Percentiles rank a stretch among this genome's conserved stretches.
These are phyloP conservation scores for Pseudofabraea citricarpa DNA, from an alignment of 2,329 filamentous ascomycete genomes.

Conservation along the genomic window DNA sequence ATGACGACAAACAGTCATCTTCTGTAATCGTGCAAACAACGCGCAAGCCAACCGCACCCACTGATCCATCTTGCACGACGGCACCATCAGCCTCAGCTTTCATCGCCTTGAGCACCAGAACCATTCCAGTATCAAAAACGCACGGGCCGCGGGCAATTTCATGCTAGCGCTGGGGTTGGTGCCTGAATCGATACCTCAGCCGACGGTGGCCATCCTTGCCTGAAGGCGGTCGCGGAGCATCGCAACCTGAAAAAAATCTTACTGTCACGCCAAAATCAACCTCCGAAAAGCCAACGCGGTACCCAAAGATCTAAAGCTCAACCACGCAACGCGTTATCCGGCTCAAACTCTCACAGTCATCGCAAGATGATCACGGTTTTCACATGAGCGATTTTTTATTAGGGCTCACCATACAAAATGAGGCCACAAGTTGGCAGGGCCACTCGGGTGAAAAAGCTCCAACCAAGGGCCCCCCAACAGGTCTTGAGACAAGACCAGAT, in stretches of 20 bases:
- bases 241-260: constrained; percentile 1
- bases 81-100: too few species aligned
- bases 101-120: too few species aligned
- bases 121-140: too few species aligned
- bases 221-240: too few species aligned
- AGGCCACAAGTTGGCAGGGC: constrained; percentile 1
- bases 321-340: not conserved
- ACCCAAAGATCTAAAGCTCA: constrained; percentile 1
- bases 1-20: too few species aligned
- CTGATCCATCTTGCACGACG: too few species aligned
- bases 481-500: constrained; percentile 87
- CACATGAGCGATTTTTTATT: not conserved
- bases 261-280: not conserved
- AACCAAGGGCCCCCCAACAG: constrained; percentile 17
- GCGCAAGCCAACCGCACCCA: too few species aligned
- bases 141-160: too few species aligned
- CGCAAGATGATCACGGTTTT: constrained; percentile 1
- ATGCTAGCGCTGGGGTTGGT: too few species aligned
- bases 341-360: constrained; percentile 1
- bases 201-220: too few species aligned
- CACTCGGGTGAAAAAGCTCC: constrained; percentile 57
- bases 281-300: not conserved
- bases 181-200: too few species aligned
- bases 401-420: constrained; percentile 2
- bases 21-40: too few species aligned